Conservation (phyloP, 2,329 filamentous ascomycete genomes). For the Beauveria sp. region DNA sequence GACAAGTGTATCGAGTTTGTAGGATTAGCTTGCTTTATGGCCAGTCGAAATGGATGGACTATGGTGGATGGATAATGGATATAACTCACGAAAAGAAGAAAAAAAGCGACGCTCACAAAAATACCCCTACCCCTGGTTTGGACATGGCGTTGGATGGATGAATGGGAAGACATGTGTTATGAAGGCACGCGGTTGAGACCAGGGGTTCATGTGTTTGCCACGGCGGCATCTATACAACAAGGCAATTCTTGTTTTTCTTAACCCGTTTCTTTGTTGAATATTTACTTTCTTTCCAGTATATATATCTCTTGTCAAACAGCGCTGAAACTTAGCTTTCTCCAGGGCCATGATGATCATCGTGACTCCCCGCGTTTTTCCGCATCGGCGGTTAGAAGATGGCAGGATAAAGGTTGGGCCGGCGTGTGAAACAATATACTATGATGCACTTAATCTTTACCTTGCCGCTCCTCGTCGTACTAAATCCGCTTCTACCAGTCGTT, state of each 20-base stretch:
- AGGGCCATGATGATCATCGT: too few species aligned
- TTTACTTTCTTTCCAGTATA: neutral
- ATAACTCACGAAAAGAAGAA: neutral
- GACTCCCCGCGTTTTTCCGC: too few species aligned
- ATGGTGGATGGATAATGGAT: neutral
- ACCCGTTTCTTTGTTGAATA: neutral
- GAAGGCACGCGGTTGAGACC: neutral
- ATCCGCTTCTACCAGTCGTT: too few species aligned
- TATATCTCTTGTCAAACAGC: neutral
- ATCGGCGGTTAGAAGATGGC: too few species aligned
- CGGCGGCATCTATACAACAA: neutral
- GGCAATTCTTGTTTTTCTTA: neutral
- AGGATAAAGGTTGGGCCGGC: too few species aligned
- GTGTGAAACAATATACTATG: too few species aligned
- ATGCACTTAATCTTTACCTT: too few species aligned
- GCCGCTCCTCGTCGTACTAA: too few species aligned
- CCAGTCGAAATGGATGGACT: neutral
- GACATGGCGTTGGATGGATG: conserved; percentile 1
- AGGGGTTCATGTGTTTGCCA: neutral
- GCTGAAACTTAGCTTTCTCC: too few species aligned
- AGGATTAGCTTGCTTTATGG: neutral
- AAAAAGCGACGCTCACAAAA: neutral
- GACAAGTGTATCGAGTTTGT: neutral
- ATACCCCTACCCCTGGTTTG: conserved; percentile 1
- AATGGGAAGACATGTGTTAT: neutral